Percentiles rank a stretch among this genome's conserved stretches.
These are phyloP conservation scores for Catunica adiposa DNA, from an alignment of 2,329 filamentous ascomycete genomes.

Conservation along the genomic window DNA sequence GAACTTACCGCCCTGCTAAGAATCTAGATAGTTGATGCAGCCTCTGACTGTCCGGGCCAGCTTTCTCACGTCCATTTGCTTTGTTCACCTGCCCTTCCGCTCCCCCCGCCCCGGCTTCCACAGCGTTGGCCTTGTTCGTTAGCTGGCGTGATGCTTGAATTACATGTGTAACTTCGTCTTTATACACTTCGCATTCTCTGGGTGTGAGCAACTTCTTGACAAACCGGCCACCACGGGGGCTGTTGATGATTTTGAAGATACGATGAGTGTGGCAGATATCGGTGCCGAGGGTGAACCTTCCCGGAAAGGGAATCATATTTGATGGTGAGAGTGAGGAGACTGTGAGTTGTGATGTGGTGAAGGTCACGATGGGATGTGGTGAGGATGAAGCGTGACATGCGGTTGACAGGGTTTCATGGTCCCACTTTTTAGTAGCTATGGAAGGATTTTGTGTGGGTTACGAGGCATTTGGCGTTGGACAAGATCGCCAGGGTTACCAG, in stretches of 20 bases:
- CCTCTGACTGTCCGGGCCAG: too few species aligned
- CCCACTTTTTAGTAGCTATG: too few species aligned
- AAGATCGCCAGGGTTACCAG: too few species aligned
- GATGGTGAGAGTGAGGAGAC: background rate
- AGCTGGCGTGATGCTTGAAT: too few species aligned
- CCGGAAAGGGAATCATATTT: conserved; percentile 35
- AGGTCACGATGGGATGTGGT: background rate
- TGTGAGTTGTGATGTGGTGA: background rate
- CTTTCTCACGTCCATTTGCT: too few species aligned
- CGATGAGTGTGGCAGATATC: conserved; percentile 61
- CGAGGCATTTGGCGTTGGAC: too few species aligned
- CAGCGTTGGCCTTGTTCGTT: too few species aligned
- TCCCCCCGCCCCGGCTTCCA: too few species aligned
- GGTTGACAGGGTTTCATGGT: background rate
- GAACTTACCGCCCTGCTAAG: background rate
- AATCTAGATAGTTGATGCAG: background rate
- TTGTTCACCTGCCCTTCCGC: too few species aligned
- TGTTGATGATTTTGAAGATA: conserved; percentile 40
- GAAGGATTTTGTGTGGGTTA: too few species aligned
- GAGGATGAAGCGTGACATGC: background rate
- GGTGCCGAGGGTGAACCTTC: conserved; percentile 54
- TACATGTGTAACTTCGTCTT: too few species aligned
- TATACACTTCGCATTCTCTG: conserved; percentile 22
- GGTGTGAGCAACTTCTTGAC: conserved; percentile 31
- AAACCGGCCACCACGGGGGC: conserved; percentile 28